Evolutionary conservation across 164 flowering plant genomes (phyloP).

Genomic region (Litsea cubeba): DNA sequence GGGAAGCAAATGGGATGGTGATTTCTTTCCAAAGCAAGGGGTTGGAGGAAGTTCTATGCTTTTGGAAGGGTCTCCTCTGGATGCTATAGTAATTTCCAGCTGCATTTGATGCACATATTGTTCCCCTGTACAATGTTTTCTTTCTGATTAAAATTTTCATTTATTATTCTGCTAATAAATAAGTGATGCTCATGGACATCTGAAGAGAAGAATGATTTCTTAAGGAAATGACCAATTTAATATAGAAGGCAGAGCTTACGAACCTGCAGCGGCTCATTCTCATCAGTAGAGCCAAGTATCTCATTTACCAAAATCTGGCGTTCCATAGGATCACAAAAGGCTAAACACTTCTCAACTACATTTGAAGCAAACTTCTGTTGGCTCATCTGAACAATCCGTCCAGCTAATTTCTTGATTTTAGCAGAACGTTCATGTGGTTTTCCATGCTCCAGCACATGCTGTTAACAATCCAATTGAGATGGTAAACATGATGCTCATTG

Average conservation of each 20-base stretch:
- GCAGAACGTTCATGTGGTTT: constrained; percentile 81
- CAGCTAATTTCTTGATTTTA: constrained; percentile 81
- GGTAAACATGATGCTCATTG: background rate
- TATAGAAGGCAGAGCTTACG: constrained; percentile 8
- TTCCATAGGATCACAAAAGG: constrained; percentile 72
- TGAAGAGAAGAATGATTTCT: too few species aligned
- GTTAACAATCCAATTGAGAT: constrained; percentile 13
- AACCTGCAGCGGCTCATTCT: constrained; percentile 97
- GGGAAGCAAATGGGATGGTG: too few species aligned
- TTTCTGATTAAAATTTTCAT: too few species aligned
- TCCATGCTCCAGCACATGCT: constrained; percentile 99
- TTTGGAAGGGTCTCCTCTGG: too few species aligned
- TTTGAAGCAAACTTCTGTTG: constrained; percentile 99
- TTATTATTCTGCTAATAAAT: too few species aligned
- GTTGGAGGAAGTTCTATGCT: too few species aligned
- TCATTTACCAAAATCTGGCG: constrained; percentile 83
- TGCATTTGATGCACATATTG: too few species aligned
- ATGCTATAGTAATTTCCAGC: too few species aligned
- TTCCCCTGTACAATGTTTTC: too few species aligned
- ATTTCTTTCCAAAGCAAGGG: too few species aligned
- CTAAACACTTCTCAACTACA: constrained; percentile 93
- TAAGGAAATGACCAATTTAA: too few species aligned
- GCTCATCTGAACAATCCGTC: constrained; percentile 92
- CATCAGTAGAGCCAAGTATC: constrained; percentile 97
- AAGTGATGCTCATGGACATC: too few species aligned